phyloP scores from a whole-genome alignment of 495 filamentous ascomycete genomes.

The Pseudoneurospora amorphoporcata region DNA sequence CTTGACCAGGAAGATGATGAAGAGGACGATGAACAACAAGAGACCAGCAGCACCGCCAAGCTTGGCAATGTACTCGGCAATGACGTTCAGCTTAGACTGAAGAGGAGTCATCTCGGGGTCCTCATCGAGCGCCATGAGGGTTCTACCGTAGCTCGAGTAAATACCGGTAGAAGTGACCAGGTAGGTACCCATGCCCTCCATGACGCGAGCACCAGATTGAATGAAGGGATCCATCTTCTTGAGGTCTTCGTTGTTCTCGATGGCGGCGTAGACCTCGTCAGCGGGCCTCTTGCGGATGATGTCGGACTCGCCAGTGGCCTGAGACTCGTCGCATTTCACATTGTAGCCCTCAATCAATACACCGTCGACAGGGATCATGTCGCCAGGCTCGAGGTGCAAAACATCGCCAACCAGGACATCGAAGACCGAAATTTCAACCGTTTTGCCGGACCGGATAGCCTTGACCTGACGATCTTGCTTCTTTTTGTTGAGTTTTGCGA shows the following conservation, averaged over 20 bases:
- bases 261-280: constrained; percentile 71
- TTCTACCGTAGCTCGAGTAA: constrained; percentile 84
- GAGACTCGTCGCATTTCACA: constrained; percentile 73
- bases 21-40: constrained; percentile 79
- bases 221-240: constrained; percentile 91
- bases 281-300: constrained; percentile 60
- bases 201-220: constrained; percentile 82
- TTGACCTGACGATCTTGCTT: constrained; percentile 75
- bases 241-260: constrained; percentile 63
- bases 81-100: constrained; percentile 80
- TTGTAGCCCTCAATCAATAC: constrained; percentile 61
- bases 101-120: constrained; percentile 89
- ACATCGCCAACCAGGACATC: constrained; percentile 67
- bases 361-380: constrained; percentile 68
- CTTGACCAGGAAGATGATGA: constrained; percentile 76
- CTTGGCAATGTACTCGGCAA: constrained; percentile 92
- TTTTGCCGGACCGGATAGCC: constrained; percentile 65
- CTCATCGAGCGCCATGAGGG: constrained; percentile 85
- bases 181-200: constrained; percentile 82
- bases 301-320: constrained; percentile 79
- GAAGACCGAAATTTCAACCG: constrained; percentile 57
- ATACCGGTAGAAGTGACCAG: constrained; percentile 78
- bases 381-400: constrained; percentile 62
- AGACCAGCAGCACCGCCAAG: constrained; percentile 76
- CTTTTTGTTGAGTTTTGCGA: constrained; percentile 66